Percentiles rank a stretch among this genome's conserved stretches.
Evolutionary conservation across 768 basidiomycete genomes (phyloP).

Genomic region (Boletus sp.): DNA sequence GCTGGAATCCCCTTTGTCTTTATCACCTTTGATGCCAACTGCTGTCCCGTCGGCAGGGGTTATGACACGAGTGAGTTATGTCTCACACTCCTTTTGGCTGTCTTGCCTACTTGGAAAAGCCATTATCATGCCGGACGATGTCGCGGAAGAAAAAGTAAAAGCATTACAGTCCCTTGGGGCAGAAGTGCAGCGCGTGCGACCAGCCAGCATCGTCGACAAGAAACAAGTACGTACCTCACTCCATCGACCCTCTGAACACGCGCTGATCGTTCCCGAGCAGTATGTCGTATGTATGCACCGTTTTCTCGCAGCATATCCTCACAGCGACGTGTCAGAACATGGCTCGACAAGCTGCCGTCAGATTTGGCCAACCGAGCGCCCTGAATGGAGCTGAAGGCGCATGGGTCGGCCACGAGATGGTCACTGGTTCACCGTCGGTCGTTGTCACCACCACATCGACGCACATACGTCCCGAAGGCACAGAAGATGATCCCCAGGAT

Average conservation of each 20-base stretch:
- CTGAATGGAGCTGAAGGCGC: constrained; percentile 8
- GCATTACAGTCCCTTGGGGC: constrained; percentile 84
- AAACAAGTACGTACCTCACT: constrained; percentile 62
- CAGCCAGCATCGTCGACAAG: constrained; percentile 95
- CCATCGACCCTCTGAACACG: background rate
- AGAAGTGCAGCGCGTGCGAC: constrained; percentile 85
- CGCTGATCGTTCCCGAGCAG: constrained; percentile 31
- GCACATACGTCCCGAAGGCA: constrained; percentile 36
- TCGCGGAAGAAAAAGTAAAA: constrained; percentile 88
- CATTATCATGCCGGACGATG: constrained; percentile 88
- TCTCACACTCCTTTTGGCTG: no score
- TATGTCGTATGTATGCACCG: constrained; percentile 55
- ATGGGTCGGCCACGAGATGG: constrained; percentile 33
- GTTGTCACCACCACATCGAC: constrained; percentile 53
- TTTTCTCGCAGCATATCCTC: background rate
- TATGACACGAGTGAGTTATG: constrained; percentile 71
- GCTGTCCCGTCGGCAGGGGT: constrained; percentile 49
- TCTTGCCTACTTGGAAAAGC: constrained; percentile 41
- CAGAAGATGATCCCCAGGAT: constrained; percentile 34
- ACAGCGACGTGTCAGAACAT: constrained; percentile 60
- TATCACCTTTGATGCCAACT: background rate
- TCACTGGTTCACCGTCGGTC: constrained; percentile 47
- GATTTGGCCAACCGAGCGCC: constrained; percentile 56
- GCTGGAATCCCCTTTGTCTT: background rate
- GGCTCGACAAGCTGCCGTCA: constrained; percentile 72